Evolutionary conservation across 805 yeast genomes (phyloP).

Genomic region (Kockiozyma suomiensis): DNA sequence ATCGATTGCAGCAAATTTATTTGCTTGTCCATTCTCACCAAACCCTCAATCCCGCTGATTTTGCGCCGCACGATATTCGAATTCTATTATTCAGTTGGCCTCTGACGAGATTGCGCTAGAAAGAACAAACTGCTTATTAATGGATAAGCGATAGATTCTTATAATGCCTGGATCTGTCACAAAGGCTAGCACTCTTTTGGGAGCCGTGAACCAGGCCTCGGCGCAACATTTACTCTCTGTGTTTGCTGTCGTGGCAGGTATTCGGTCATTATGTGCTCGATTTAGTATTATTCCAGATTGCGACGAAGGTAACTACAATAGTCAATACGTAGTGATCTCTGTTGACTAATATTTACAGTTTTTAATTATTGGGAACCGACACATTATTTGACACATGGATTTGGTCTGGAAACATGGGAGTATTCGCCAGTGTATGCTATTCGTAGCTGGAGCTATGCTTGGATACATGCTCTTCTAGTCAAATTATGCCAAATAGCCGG

Average conservation of each 20-base stretch:
- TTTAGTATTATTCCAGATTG: conserved; percentile 82
- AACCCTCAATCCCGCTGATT: too few species aligned
- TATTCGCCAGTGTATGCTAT: conserved; percentile 88
- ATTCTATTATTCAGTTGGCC: too few species aligned
- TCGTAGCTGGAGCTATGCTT: conserved; percentile 78
- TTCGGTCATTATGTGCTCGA: conserved; percentile 48
- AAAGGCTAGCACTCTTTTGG: too few species aligned
- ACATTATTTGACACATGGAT: conserved; percentile 71
- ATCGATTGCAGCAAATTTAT: too few species aligned
- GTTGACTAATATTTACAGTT: conserved; percentile 38
- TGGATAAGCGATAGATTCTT: background rate
- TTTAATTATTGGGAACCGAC: conserved; percentile 96
- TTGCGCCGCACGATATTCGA: too few species aligned
- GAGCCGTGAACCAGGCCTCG: background rate
- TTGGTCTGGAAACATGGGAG: conserved; percentile 96
- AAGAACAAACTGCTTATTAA: too few species aligned
- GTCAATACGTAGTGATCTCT: background rate
- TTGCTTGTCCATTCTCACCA: too few species aligned
- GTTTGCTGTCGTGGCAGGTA: conserved; percentile 33
- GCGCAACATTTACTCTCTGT: background rate
- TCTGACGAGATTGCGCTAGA: too few species aligned
- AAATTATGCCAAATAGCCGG: conserved; percentile 32
- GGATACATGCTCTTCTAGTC: conserved; percentile 47
- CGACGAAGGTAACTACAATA: conserved; percentile 72
- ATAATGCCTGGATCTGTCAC: background rate